Evolutionary conservation across 306 rosid genomes (phyloP), one percentile per base, ranked within the genome.

Genomic region (Trifolium subterraneum): DNA sequence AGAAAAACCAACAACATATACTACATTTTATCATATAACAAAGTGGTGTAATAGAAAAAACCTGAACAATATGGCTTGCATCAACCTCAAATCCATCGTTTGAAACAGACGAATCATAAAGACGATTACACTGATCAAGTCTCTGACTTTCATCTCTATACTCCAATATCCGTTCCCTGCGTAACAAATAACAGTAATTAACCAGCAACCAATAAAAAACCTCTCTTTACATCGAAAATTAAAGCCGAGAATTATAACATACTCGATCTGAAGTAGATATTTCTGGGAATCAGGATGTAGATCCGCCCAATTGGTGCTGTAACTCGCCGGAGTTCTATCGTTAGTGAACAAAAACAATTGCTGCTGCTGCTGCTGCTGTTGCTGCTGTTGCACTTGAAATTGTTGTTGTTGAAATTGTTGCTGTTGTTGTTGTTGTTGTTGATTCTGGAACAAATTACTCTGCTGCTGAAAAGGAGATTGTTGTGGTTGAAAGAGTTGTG

Each of bases 281-380:
- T 95, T 95, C 96, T 88, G 99, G 45, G 97, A 95, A 76, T 92
- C 98, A 2, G 96, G 96, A 60, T 95, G 98, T 71, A 95, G 93
- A 73, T 95, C 99, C 12, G 90, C 79, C 99, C 99, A 95, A 80
- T 95, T 92, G 76, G 92, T 87, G 35, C 93, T 69, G 74, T 90
- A 95, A 84, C 62, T 95, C 14, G 97, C 98, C 11, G 97, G 96
- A 72, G 92, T 35, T 72, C 76, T 92, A 64, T 92, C 98, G 29
- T 81, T 86, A 0, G 97, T 92, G 71, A 92, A 92, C 64, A 95
- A 59, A 70, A 87, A 85, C 78, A 92, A 23, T 5, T 77, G 91
- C 0, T 73, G 83, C 1, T 72, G 92, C 0, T 54, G 91, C 8
- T 66, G 88, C 3, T 55, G 86, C 1, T 73, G 87, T 1, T 54